Evolutionary conservation across 2,329 filamentous ascomycete genomes (phyloP).

Genomic region (Calonectria leucothoes): DNA sequence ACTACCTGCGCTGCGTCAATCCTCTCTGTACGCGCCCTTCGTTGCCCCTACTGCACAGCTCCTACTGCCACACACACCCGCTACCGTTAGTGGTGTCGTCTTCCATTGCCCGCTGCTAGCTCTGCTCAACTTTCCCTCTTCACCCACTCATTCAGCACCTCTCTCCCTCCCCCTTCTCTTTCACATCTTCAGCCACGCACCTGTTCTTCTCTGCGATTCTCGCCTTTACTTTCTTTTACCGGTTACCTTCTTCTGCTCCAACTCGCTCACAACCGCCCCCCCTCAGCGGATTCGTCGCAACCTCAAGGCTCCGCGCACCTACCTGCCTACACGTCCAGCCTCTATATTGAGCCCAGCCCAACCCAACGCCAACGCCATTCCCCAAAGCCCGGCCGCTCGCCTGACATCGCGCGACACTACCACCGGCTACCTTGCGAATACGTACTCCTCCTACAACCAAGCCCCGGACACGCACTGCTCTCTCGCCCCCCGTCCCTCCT

Average conservation of each 20-base stretch:
- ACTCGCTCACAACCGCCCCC: slow-evolving; percentile 5
- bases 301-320: slow-evolving; percentile 8
- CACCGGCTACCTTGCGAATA: slow-evolving; percentile 21
- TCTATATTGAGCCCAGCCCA: slow-evolving; percentile 17
- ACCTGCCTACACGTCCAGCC: slow-evolving; percentile 9
- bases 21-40: neutral
- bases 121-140: slow-evolving; percentile 3
- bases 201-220: neutral
- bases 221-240: neutral
- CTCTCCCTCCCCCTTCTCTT: slow-evolving; percentile 7
- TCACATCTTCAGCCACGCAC: neutral
- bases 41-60: slow-evolving; percentile 1
- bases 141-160: neutral
- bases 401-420: slow-evolving; percentile 28
- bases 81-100: slow-evolving; percentile 15
- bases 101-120: neutral
- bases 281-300: slow-evolving; percentile 1
- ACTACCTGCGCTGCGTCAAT: neutral
- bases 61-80: neutral
- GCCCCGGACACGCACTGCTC: slow-evolving; percentile 19
- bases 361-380: slow-evolving; percentile 19
- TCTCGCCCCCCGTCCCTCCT: slow-evolving; percentile 13
- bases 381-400: slow-evolving; percentile 17
- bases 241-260: neutral
- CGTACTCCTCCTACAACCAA: slow-evolving; percentile 21